Conservation (phyloP, 2,329 filamentous ascomycete species). For the Didymellaceae sp. region DNA sequence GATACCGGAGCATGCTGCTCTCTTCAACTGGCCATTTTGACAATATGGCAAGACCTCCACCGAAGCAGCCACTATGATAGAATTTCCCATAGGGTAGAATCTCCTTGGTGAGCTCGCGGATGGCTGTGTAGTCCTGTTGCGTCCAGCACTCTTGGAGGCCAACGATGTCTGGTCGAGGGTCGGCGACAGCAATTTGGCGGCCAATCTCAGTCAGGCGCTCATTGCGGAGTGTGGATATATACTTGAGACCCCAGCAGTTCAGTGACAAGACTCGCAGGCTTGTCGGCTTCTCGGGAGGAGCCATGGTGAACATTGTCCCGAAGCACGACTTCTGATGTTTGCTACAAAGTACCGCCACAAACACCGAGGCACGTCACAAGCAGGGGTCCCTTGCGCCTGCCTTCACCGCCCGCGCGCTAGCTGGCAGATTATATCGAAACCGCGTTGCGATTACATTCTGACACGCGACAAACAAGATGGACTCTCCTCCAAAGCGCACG, state of each 20-base stretch:
- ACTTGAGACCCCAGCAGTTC: slow-evolving; percentile 97
- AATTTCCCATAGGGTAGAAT: slow-evolving; percentile 91
- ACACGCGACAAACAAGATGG: slow-evolving; percentile 26
- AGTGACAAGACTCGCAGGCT: slow-evolving; percentile 80
- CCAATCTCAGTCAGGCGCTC: slow-evolving; percentile 86
- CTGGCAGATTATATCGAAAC: slow-evolving; percentile 21
- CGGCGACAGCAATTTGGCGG: slow-evolving; percentile 71
- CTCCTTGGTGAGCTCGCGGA: slow-evolving; percentile 73
- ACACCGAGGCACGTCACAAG: slow-evolving; percentile 16
- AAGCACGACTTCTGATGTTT: neutral
- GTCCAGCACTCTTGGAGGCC: slow-evolving; percentile 97
- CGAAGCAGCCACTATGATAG: slow-evolving; percentile 88
- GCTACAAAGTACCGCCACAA: slow-evolving; percentile 23
- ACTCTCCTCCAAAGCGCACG: slow-evolving; percentile 33
- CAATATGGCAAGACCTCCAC: slow-evolving; percentile 85
- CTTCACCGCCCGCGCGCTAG: slow-evolving; percentile 20
- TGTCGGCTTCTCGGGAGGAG: slow-evolving; percentile 48
- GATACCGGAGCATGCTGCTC: slow-evolving; percentile 83
- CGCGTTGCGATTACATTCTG: slow-evolving; percentile 21
- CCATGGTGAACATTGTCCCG: slow-evolving; percentile 24
- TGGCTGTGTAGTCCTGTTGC: slow-evolving; percentile 79
- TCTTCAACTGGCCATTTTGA: slow-evolving; percentile 93
- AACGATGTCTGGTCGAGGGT: slow-evolving; percentile 80
- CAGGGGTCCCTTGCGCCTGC: slow-evolving; percentile 13
- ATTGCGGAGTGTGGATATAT: slow-evolving; percentile 76